Evolutionary conservation across 768 basidiomycete species (phyloP).

Genomic region (Mycena olivaceomarginata): DNA sequence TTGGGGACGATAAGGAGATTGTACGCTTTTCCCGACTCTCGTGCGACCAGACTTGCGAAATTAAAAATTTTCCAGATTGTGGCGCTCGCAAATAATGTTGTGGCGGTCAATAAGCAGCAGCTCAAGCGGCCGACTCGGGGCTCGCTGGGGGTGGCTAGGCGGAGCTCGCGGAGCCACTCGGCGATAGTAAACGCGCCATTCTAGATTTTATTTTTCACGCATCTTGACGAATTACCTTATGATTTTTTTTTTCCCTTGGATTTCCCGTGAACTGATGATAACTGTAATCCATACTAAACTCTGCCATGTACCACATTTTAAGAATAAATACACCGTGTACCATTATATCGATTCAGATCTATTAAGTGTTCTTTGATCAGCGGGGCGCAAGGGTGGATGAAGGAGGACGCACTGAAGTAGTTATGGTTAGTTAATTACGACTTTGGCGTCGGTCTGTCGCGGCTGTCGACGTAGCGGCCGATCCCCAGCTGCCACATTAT

Average conservation of each 20-base stretch:
- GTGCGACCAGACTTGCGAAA: neutral
- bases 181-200: conserved; percentile 83
- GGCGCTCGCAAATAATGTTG: conserved; percentile 94
- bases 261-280: conserved; percentile 36
- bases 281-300: conserved; percentile 44
- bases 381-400: neutral
- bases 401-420: neutral
- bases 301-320: conserved; percentile 36
- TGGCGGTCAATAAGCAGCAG: conserved; percentile 95
- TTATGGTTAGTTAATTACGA: conserved; percentile 28
- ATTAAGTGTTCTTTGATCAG: conserved; percentile 20
- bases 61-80: conserved; percentile 81
- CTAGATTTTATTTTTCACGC: conserved; percentile 54
- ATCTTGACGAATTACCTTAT: conserved; percentile 43
- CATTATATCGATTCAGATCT: conserved; percentile 5
- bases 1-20: conserved; percentile 97
- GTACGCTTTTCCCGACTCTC: conserved; percentile 66
- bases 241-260: conserved; percentile 29
- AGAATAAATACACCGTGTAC: conserved; percentile 42
- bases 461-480: conserved; percentile 81
- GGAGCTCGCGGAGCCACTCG: conserved; percentile 69
- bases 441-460: conserved; percentile 66
- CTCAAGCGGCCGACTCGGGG: conserved; percentile 88
- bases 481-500: conserved; percentile 86
- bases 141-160: conserved; percentile 74